Evolutionary conservation across 2,329 filamentous ascomycete species (phyloP).

Genomic region (Penicillium olsonii): DNA sequence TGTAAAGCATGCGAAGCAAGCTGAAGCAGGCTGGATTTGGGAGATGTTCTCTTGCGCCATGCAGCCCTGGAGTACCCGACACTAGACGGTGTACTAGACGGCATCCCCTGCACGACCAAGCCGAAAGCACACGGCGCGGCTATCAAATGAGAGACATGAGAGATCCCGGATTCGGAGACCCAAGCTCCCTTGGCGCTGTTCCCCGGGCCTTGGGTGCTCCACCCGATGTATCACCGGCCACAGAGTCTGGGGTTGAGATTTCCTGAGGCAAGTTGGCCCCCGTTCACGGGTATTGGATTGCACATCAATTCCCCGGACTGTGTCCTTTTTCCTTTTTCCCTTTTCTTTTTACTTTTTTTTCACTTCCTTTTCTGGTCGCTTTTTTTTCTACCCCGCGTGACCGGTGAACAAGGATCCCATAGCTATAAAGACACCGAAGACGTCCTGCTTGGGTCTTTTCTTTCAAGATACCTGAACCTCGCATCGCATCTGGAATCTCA

Average conservation of each 20-base stretch:
- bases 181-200: conserved; percentile 23
- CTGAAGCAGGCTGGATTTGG: too few species aligned
- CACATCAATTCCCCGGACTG: not conserved
- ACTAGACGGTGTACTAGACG: too few species aligned
- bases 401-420: not conserved
- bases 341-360: not conserved
- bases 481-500: not conserved
- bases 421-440: conserved; percentile 6
- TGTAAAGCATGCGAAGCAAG: too few species aligned
- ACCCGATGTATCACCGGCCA: conserved; percentile 8
- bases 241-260: conserved; percentile 3
- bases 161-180: conserved; percentile 8
- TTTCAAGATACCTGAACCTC: not conserved
- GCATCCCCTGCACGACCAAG: not conserved
- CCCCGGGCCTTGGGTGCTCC: conserved; percentile 14
- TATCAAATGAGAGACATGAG: conserved; percentile 11
- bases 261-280: not conserved
- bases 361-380: too few species aligned
- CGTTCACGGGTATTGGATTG: not conserved
- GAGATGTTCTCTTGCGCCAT: too few species aligned
- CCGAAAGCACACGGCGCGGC: conserved; percentile 8
- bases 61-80: too few species aligned
- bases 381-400: conserved; percentile 7
- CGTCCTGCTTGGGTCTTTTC: not conserved
- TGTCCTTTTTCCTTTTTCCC: not conserved